A percentile compares a stretch with the other conserved stretches of the same genome.
phyloP scores from a whole-genome alignment of 352 stramenopile species.

The Phytophthora palmivora region DNA sequence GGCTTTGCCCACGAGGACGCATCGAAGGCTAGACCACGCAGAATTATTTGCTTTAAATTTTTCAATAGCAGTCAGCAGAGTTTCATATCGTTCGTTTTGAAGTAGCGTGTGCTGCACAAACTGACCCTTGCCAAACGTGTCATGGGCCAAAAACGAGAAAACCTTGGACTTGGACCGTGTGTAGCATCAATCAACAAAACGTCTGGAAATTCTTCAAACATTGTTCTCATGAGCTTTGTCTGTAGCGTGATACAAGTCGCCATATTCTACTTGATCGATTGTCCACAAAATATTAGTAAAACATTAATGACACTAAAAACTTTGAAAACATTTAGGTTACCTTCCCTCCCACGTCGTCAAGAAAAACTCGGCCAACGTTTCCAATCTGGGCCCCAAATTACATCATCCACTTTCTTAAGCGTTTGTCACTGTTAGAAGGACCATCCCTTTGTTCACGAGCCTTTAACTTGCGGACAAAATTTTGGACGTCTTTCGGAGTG shows the following conservation, averaged over 20 bases:
- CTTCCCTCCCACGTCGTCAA: background rate
- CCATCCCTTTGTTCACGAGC: too few relatives aligned
- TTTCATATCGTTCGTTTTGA: background rate
- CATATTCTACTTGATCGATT: constrained; percentile 5
- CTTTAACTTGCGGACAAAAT: too few relatives aligned
- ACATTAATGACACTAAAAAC: too few relatives aligned
- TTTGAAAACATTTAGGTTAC: too few relatives aligned
- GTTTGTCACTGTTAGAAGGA: too few relatives aligned
- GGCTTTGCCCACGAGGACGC: constrained; percentile 33
- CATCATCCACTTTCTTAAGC: constrained; percentile 6
- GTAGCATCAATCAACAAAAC: constrained; percentile 11
- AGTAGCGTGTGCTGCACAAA: constrained; percentile 9
- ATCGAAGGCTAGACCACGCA: constrained; percentile 10
- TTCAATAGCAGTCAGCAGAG: background rate
- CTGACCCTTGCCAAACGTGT: constrained; percentile 10
- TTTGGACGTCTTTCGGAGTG: too few relatives aligned
- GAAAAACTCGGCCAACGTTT: constrained; percentile 10
- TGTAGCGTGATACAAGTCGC: constrained; percentile 26
- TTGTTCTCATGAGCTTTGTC: constrained; percentile 13
- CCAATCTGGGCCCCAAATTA: background rate
- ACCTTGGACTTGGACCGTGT: constrained; percentile 2
- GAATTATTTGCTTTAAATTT: constrained; percentile 16
- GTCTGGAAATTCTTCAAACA: constrained; percentile 13
- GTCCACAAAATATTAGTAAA: too few relatives aligned
- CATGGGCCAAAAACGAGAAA: constrained; percentile 5